Percentiles rank a stretch among this genome's conserved stretches.
Conservation (phyloP, 768 basidiomycete species). For the Hypsizygus marmoreus region DNA sequence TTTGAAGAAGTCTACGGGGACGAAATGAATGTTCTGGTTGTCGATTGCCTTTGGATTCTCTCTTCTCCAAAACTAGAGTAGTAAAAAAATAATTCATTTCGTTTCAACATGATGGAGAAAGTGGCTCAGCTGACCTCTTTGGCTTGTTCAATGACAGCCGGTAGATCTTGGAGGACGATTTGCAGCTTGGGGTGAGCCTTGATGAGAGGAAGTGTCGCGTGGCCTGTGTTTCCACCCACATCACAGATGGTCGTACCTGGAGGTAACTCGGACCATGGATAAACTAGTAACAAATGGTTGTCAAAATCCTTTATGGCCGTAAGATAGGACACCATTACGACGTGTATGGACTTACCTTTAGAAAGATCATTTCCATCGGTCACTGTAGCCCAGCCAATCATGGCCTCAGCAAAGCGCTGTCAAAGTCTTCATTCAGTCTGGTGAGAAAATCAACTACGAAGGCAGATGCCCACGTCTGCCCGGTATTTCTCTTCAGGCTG, state of each 20-base stretch:
- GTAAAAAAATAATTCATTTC: neutral
- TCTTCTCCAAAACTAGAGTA: neutral
- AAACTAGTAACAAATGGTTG: conserved; percentile 23
- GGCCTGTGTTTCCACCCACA: conserved; percentile 57
- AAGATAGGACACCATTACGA: too few species aligned
- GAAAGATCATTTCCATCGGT: conserved; percentile 20
- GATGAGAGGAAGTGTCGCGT: conserved; percentile 23
- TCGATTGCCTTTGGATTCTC: neutral
- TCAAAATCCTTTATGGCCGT: too few species aligned
- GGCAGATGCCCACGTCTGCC: neutral
- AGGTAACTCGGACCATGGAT: conserved; percentile 30
- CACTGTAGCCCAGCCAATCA: conserved; percentile 29
- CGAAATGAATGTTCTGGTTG: conserved; percentile 17
- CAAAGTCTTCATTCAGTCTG: neutral
- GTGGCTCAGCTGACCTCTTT: conserved; percentile 26
- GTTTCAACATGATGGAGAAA: neutral
- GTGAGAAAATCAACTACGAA: neutral
- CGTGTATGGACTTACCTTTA: conserved; percentile 14
- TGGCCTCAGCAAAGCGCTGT: conserved; percentile 27
- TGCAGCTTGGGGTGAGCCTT: conserved; percentile 26
- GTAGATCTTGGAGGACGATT: conserved; percentile 50
- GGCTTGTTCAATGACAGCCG: conserved; percentile 44
- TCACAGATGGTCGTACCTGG: conserved; percentile 36
- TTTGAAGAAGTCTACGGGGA: conserved; percentile 27
- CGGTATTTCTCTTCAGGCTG: conserved; percentile 15